Conservation (phyloP, 345 rosid species). For the Adansonia digitata region DNA sequence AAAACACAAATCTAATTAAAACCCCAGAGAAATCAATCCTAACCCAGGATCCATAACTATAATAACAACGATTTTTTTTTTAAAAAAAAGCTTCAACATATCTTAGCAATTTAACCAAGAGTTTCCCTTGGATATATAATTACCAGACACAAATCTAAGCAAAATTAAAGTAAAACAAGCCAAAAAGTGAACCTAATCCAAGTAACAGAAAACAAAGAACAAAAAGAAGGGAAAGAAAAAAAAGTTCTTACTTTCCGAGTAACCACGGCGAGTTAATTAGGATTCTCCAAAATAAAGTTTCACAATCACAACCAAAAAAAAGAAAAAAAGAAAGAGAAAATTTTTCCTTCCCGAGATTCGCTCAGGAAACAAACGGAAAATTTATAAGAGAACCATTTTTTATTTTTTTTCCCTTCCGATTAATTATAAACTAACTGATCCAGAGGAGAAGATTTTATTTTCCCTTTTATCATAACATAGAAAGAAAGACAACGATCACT, state of each 20-base stretch:
- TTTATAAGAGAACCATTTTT: slow-evolving; percentile 11
- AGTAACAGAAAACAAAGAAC: neutral
- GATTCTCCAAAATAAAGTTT: slow-evolving; percentile 2
- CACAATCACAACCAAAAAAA: slow-evolving; percentile 8
- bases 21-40: neutral
- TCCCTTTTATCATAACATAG: too few species aligned
- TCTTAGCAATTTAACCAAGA: slow-evolving; percentile 1
- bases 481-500: too few species aligned
- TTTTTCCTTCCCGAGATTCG: slow-evolving; percentile 6
- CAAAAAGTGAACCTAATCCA: neutral
- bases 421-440: neutral
- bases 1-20: slow-evolving; percentile 4
- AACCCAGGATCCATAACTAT: slow-evolving; percentile 14
- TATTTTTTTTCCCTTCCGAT: neutral
- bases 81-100: neutral
- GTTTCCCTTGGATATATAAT: neutral
- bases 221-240: neutral
- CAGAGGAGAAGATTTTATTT: neutral
- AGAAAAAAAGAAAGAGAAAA: neutral
- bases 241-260: neutral
- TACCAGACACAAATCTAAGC: neutral
- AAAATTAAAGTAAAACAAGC: neutral
- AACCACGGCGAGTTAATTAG: slow-evolving; percentile 20
- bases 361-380: slow-evolving; percentile 14
- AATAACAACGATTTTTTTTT: neutral